Conservation (phyloP, 768 basidiomycete genomes). For the Lentinus tigrinus region DNA sequence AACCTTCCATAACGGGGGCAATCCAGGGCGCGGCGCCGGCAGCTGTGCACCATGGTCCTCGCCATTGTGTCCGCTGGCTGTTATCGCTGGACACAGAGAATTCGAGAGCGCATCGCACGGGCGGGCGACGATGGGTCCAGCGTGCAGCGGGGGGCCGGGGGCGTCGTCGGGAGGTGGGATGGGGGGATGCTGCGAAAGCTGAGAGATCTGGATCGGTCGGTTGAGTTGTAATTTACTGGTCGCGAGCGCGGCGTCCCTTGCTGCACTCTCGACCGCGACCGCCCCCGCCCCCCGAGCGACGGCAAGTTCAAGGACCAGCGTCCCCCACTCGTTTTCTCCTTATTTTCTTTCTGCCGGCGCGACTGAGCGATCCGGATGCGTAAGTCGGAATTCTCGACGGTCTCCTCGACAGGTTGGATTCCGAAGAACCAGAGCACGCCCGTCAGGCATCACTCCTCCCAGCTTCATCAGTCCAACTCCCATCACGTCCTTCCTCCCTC, state of each 20-base stretch:
- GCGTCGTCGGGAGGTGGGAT: not conserved
- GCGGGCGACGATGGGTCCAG: not conserved
- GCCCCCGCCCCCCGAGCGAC: slow-evolving; percentile 1
- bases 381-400: slow-evolving; percentile 15
- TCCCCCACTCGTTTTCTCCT: slow-evolving; percentile 1
- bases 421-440: slow-evolving; percentile 17
- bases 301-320: slow-evolving; percentile 1
- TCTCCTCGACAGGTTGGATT: slow-evolving; percentile 11
- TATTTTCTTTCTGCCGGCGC: slow-evolving; percentile 6
- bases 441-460: slow-evolving; percentile 17
- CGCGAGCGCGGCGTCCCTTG: not conserved
- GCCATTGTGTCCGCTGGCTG: too few species aligned
- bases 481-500: slow-evolving; percentile 21
- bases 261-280: slow-evolving; percentile 5
- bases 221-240: not conserved
- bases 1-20: not conserved
- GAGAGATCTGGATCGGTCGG: slow-evolving; percentile 11
- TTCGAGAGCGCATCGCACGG: not conserved
- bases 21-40: not conserved
- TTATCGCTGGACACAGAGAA: too few species aligned
- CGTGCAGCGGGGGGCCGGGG: not conserved
- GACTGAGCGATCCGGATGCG: slow-evolving; percentile 15
- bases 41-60: not conserved
- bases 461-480: slow-evolving; percentile 25
- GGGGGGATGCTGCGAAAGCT: not conserved